These are phyloP conservation scores for Didymella arachidicola DNA, from an alignment of 2,329 filamentous ascomycete species.

Conservation along the genomic window DNA sequence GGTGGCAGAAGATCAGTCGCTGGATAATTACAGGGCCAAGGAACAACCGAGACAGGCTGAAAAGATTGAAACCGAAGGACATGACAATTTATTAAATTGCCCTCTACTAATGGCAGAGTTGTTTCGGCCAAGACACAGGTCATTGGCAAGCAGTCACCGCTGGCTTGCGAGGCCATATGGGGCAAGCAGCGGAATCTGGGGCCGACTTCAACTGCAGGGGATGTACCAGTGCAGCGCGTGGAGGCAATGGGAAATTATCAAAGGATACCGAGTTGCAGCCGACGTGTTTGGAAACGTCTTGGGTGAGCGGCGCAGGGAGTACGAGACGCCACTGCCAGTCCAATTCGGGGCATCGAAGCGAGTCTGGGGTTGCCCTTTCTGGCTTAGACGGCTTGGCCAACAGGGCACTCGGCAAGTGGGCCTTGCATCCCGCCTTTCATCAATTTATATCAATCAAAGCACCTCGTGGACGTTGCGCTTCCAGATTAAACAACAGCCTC, in stretches of 20 bases:
- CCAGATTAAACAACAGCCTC: conserved; percentile 42
- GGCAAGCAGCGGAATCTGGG: conserved; percentile 18
- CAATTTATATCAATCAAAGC: conserved; percentile 50
- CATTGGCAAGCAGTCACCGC: conserved; percentile 27
- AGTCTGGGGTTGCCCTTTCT: conserved; percentile 30
- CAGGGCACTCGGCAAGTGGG: conserved; percentile 35
- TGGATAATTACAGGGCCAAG: conserved; percentile 32
- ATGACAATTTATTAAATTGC: conserved; percentile 47
- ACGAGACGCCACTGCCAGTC: conserved; percentile 22
- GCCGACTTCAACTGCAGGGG: conserved; percentile 15
- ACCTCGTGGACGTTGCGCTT: conserved; percentile 31
- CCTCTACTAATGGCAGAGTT: conserved; percentile 30
- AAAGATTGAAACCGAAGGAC: conserved; percentile 20
- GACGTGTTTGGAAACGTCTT: conserved; percentile 26
- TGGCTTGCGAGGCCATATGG: conserved; percentile 34
- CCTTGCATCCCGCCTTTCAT: conserved; percentile 44
- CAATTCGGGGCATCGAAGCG: conserved; percentile 29
- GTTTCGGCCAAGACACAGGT: conserved; percentile 36
- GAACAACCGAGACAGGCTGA: conserved; percentile 21
- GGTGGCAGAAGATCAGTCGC: conserved; percentile 38
- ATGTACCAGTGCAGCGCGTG: conserved; percentile 11
- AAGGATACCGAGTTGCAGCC: conserved; percentile 33
- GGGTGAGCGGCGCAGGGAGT: conserved; percentile 25
- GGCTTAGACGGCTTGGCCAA: conserved; percentile 25
- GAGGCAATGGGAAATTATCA: conserved; percentile 27